Percentiles rank a stretch among this genome's conserved stretches.
Conservation (phyloP, 2,329 filamentous ascomycete species). For the Coccinonectria pachysandricola region DNA sequence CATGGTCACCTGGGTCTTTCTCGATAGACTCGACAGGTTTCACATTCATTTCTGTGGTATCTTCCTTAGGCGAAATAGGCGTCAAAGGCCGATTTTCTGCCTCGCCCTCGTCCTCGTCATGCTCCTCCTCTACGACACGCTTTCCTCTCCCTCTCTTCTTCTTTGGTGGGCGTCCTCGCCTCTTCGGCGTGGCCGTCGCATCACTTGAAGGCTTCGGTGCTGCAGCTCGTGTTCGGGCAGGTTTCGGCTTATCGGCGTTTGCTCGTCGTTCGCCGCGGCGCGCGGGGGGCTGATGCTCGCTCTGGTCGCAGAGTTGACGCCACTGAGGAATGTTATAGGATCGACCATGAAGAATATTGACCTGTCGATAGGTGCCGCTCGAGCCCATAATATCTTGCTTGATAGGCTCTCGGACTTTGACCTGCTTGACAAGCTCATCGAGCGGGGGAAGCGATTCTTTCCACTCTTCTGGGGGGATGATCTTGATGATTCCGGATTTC, state of each 20-base stretch:
- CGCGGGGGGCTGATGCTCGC: conserved; percentile 90
- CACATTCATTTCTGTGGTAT: conserved; percentile 20
- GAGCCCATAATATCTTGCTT: conserved; percentile 97
- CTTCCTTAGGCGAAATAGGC: conserved; percentile 43
- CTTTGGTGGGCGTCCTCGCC: conserved; percentile 30
- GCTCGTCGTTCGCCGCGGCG: conserved; percentile 72
- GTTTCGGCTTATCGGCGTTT: conserved; percentile 43
- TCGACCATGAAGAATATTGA: conserved; percentile 91
- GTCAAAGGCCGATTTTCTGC: conserved; percentile 48
- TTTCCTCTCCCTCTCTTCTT: conserved; percentile 26
- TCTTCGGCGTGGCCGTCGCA: conserved; percentile 26
- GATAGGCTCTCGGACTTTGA: conserved; percentile 92
- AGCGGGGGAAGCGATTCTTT: conserved; percentile 67
- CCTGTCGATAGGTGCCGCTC: conserved; percentile 90
- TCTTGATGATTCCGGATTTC: conserved; percentile 94
- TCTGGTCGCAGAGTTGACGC: conserved; percentile 86
- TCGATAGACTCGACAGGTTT: conserved; percentile 40
- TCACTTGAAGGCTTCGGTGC: conserved; percentile 22
- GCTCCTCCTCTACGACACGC: conserved; percentile 26
- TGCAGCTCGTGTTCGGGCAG: conserved; percentile 29
- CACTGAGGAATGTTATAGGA: conserved; percentile 96
- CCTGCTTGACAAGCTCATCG: conserved; percentile 78
- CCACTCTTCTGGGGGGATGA: conserved; percentile 91
- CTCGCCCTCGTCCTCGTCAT: no score
- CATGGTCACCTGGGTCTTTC: conserved; percentile 34